phyloP scores from a whole-genome alignment of 2,329 filamentous ascomycete genomes.

The Colletotrichum viniferum region DNA sequence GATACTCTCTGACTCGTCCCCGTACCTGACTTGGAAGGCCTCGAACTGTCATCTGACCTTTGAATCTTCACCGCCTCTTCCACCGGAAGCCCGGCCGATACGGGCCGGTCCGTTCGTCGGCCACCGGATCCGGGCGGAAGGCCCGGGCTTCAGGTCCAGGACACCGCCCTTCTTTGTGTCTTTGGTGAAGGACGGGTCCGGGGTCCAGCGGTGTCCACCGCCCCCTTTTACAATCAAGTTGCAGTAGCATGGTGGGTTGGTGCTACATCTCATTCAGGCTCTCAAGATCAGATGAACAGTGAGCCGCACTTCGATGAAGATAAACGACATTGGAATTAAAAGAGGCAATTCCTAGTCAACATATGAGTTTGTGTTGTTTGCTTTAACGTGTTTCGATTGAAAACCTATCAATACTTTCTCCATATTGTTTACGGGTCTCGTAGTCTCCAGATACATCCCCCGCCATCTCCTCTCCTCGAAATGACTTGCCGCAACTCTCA shows the following conservation, averaged over 20 bases:
- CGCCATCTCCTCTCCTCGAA: neutral
- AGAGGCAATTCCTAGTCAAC: too few relatives aligned
- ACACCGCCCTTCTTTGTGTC: neutral
- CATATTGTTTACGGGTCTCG: neutral
- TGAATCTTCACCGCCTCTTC: slow-evolving; percentile 10
- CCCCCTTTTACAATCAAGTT: neutral
- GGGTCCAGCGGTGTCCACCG: neutral
- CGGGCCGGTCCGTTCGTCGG: slow-evolving; percentile 12
- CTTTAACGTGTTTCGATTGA: neutral
- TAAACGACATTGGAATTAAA: too few relatives aligned
- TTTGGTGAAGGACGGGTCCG: neutral
- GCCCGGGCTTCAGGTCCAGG: neutral
- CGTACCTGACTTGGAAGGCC: neutral
- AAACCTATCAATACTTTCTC: neutral
- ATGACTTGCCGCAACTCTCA: neutral
- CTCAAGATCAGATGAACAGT: neutral
- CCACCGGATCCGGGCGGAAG: neutral
- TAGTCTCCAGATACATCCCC: neutral
- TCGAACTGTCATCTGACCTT: neutral
- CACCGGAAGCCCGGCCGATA: neutral
- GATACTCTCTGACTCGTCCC: neutral
- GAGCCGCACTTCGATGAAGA: neutral
- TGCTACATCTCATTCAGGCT: neutral
- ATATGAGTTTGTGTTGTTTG: neutral
- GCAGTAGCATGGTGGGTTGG: neutral